Evolutionary conservation across 306 rosid genomes (phyloP), one percentile per base, ranked within the genome.

Genomic region (Dicorynia guianensis): DNA sequence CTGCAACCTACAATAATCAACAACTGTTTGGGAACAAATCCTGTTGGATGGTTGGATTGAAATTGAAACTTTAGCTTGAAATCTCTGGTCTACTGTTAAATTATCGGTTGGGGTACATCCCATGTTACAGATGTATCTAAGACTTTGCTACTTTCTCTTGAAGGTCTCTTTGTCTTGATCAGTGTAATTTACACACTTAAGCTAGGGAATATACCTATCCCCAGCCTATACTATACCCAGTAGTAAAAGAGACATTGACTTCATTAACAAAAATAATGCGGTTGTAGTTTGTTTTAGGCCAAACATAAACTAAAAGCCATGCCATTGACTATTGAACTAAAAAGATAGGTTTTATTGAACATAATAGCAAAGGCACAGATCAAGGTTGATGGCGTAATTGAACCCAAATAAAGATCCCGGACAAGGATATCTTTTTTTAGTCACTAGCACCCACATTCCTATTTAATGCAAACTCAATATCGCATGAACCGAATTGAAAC

Each of bases 401-500:
- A 59, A 67, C 50, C 72, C n/a, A 75, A 39, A 36, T 38, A 15
- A 53, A 17, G 69, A 71, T 43, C 55, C 58, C 20, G 42, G 65
- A 63, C 13, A 36, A 34, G 57, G 66, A 64, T 56, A 7, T 3
- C 4, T 20, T 76, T 30, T 18, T 6, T 6, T 6, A 6, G 0
- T 48, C 44, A 60, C 69, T 25, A 59, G 70, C 76, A 1, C 12
- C 69, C 43, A 19, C n/a, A 59, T 44, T 47, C 8, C 67, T 66
- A 73, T 46, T 82, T 72, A 74, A 63, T 56, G 72, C 52, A 63
- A 25, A 5, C 63, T 69, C 38, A 70, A 63, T 25, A 55, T 8
- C 75, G 71, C 69, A 70, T 74, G 83, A 81, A 78, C 75, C 71
- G 35, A 78, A 74, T 30, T 56, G 35, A 74, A 78, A 36, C 77